Conservation (phyloP, 2,329 filamentous ascomycete genomes). For the Bipolaris oryzae region DNA sequence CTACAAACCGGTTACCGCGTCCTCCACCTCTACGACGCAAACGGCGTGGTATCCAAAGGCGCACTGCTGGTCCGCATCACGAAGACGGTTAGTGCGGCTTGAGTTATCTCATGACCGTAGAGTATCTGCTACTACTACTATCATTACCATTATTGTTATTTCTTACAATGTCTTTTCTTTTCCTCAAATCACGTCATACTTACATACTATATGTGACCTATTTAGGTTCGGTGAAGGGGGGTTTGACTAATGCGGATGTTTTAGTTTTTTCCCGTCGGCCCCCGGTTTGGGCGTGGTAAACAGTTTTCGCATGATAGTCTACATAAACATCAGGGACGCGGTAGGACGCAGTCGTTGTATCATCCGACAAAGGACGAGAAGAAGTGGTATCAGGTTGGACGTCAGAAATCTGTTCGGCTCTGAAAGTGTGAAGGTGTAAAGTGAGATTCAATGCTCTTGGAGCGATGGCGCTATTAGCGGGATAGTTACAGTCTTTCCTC, state of each 20-base stretch:
- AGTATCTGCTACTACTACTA: slow-evolving; percentile 1
- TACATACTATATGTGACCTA: neutral
- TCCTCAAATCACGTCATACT: no score
- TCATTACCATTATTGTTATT: neutral
- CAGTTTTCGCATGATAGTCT: slow-evolving; percentile 4
- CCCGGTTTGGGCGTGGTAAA: slow-evolving; percentile 7
- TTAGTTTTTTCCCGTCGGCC: slow-evolving; percentile 21
- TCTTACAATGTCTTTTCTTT: no score
- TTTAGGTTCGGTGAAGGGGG: neutral
- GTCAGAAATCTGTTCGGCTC: neutral
- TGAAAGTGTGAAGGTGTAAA: neutral
- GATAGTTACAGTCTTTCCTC: no score
- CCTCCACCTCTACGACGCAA: slow-evolving; percentile 73
- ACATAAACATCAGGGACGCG: neutral
- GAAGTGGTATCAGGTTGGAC: neutral
- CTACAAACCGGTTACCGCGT: slow-evolving; percentile 77
- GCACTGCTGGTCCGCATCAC: slow-evolving; percentile 75
- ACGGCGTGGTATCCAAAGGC: slow-evolving; percentile 70
- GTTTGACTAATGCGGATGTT: slow-evolving; percentile 7
- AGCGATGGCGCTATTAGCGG: no score
- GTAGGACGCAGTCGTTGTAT: neutral
- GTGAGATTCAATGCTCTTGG: neutral
- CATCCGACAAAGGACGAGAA: neutral
- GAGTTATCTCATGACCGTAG: slow-evolving; percentile 11
- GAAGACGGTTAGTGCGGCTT: slow-evolving; percentile 56